Base-by-base conservation (phyloP, 371 early-diverging fungal species). In the Phascolomyces articulosus region DNA sequence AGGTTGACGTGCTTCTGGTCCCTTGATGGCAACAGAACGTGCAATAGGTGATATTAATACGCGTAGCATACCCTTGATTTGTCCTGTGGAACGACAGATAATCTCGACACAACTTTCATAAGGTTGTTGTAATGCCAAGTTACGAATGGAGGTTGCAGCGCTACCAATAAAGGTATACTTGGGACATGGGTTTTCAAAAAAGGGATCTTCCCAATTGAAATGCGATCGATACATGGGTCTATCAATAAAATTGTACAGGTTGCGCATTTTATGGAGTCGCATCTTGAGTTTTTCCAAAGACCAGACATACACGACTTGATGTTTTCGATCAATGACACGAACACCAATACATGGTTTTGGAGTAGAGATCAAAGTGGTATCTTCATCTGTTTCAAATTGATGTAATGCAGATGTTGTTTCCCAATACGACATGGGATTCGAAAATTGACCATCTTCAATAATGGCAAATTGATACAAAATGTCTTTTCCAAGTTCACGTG, bases 401-500 rank as follows among this genome's bases (percentile, higher is more conserved):
- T 83, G 83, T 11, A 88, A 60, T 9, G 80, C 75, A 1, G 85
- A 79, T 1, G 79, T 79, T 15, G 78, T 69, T 61, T 92, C 93
- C 89, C 89, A 90, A 49, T 79, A 84, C 0, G 94, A 92, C 13
- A 67, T 54, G 0, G 86, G 78, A 29, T 77, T 76, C 18, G 82
- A 68, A 48, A 75, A 78, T 2, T 74, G 73, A 27, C 75, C 83
- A 28, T 87, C 78, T 29, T 90, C 88, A 15, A 91, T 72, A 41
- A 95, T 79, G 4, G 89, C 84, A 64, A 95, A 90, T 69, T 95
- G 95, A 70, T 93, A 96, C 0, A 89, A 70, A 4, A 92, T 92
- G 29, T 90, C 75, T 61, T 92, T 93, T 4, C 79, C 83, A 4
- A 95, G 74, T 63, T 96, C 95, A 16, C 86, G 85, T 60, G 92